phyloP scores from a whole-genome alignment of 2,329 filamentous ascomycete species.

The Phyllosticta paracitricarpa region DNA sequence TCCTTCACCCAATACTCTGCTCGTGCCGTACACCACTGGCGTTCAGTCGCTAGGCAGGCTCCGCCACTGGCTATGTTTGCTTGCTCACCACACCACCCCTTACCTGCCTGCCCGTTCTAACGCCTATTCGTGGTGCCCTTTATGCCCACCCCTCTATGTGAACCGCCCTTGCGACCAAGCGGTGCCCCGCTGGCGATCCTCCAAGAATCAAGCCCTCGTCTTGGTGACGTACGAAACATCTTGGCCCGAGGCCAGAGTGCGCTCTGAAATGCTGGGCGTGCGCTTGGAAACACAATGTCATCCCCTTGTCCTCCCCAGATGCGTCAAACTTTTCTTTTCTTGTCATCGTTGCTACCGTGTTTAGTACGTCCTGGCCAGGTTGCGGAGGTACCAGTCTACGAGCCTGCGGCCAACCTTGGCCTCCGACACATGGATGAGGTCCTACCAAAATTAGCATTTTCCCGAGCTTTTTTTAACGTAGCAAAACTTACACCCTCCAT shows the following conservation, averaged over 20 bases:
- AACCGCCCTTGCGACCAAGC: not conserved
- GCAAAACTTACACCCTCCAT: conserved; percentile 69
- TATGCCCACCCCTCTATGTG: not conserved
- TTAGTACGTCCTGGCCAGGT: conserved; percentile 90
- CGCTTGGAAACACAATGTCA: not conserved
- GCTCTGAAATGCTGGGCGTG: not conserved
- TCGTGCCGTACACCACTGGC: not conserved
- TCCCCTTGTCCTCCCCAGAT: not conserved
- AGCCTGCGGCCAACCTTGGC: conserved; percentile 95
- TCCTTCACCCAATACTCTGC: not conserved
- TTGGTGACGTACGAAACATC: not conserved
- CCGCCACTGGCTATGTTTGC: not conserved
- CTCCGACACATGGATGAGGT: conserved; percentile 97
- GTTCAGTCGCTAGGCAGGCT: not conserved
- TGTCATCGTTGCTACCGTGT: not conserved
- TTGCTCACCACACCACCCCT: not conserved
- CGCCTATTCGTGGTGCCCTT: not conserved
- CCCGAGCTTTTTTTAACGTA: not conserved
- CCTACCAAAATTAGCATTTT: conserved; percentile 40
- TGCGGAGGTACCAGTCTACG: conserved; percentile 98
- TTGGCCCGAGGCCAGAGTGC: not conserved
- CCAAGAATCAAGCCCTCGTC: not conserved
- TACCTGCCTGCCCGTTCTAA: not conserved
- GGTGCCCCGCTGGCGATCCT: not conserved
- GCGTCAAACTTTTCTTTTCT: not conserved